A percentile compares a stretch with the other conserved stretches of the same genome.
phyloP scores from a whole-genome alignment of 164 flowering plant species.

The Litsea cubeba region DNA sequence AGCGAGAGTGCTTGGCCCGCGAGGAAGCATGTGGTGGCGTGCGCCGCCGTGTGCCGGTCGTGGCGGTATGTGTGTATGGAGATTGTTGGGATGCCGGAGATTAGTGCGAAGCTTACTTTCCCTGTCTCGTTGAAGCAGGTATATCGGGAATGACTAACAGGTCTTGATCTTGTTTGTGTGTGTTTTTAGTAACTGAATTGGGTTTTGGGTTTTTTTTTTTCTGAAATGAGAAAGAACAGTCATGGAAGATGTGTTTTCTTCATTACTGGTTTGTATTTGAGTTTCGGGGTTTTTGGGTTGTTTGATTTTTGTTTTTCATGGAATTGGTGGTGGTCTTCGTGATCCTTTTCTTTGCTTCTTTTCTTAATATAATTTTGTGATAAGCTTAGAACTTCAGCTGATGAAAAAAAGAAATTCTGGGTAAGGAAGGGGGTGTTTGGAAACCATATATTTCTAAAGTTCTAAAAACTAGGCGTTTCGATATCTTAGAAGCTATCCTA shows the following conservation, averaged over 20 bases:
- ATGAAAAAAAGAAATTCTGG: background rate
- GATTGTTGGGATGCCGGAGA: constrained; percentile 60
- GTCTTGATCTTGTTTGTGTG: background rate
- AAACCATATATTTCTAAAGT: background rate
- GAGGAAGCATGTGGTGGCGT: constrained; percentile 47
- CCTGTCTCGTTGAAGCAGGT: constrained; percentile 85
- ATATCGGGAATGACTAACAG: too few relatives aligned
- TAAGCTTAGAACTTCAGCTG: background rate
- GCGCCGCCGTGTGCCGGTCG: constrained; percentile 67
- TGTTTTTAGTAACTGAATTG: background rate
- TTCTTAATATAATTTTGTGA: background rate
- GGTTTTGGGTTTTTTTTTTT: background rate
- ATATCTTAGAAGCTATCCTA: background rate
- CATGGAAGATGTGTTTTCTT: too few relatives aligned
- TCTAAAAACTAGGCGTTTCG: background rate
- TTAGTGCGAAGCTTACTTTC: constrained; percentile 64
- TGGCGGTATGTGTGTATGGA: constrained; percentile 73
- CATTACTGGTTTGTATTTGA: too few relatives aligned
- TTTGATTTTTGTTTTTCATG: background rate
- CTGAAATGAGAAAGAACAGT: too few relatives aligned
- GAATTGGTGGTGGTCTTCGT: background rate
- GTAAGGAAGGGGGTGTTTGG: background rate
- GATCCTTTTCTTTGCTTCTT: background rate
- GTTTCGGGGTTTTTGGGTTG: background rate
- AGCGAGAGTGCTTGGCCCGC: constrained; percentile 78